A percentile compares a stretch with the other conserved stretches of the same genome.
Evolutionary conservation across 75 land plant species (phyloP).

Genomic region (Cupressus sempervirens): DNA sequence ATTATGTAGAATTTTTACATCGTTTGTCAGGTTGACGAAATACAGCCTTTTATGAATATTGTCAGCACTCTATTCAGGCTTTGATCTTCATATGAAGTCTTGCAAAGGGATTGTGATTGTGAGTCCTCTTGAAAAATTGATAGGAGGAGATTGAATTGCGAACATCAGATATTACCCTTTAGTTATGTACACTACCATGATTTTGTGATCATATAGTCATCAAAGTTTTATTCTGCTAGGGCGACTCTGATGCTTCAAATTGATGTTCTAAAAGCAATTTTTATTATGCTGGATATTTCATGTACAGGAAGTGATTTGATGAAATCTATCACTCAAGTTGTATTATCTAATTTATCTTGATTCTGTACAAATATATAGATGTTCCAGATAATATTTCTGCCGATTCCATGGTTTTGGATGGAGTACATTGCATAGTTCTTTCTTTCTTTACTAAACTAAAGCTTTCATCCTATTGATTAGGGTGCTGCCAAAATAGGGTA

Average conservation of each 20-base stretch:
- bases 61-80: neutral
- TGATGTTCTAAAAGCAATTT: conserved; percentile 2
- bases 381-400: neutral
- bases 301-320: neutral
- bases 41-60: neutral
- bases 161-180: neutral
- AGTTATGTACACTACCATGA: neutral
- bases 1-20: conserved; percentile 9
- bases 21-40: neutral
- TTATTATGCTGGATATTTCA: neutral
- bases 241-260: neutral
- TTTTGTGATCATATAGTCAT: neutral
- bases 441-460: neutral
- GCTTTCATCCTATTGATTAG: neutral
- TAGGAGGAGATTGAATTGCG: neutral
- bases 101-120: neutral
- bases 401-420: neutral
- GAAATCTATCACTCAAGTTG: neutral
- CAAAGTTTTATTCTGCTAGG: neutral
- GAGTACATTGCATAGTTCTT: neutral
- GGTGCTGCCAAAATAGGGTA: no score
- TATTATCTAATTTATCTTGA: conserved; percentile 1
- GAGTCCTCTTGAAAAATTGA: neutral
- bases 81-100: neutral
- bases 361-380: neutral